Evolutionary conservation across 805 yeast species (phyloP).

Genomic region (Ogataea paradorogensis): DNA sequence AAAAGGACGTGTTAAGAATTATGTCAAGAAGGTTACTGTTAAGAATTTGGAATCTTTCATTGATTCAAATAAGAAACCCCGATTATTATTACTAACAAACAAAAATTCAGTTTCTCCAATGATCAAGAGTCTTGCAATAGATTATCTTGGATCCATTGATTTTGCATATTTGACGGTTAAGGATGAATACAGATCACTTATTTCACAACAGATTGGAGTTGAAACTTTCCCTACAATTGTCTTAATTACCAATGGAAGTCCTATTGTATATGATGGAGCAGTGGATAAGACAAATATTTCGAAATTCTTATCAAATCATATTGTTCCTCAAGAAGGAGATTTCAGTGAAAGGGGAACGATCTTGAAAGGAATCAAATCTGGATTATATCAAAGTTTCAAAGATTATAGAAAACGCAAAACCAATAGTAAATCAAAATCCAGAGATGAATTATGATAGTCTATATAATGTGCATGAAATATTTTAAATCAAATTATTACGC

Average conservation of each 20-base stretch:
- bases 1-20: constrained; percentile 60
- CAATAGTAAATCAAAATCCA: constrained; percentile 13
- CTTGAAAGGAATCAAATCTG: constrained; percentile 22
- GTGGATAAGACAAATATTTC: constrained; percentile 32
- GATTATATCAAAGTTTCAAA: constrained; percentile 23
- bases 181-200: constrained; percentile 19
- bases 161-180: constrained; percentile 43
- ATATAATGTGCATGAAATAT: too few species aligned
- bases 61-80: constrained; percentile 24
- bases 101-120: constrained; percentile 50
- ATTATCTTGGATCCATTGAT: constrained; percentile 51
- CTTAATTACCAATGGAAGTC: constrained; percentile 21
- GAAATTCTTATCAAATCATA: constrained; percentile 31
- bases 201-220: constrained; percentile 11
- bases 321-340: constrained; percentile 36
- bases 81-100: constrained; percentile 53
- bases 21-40: constrained; percentile 49
- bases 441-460: constrained; percentile 2
- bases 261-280: constrained; percentile 29
- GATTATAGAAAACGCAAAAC: constrained; percentile 20
- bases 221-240: constrained; percentile 25
- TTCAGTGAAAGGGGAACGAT: constrained; percentile 25
- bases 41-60: constrained; percentile 33
- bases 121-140: constrained; percentile 66
- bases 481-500: constrained; percentile 4